These are phyloP conservation scores for Vitis rotundifolia DNA, from an alignment of 164 flowering plant species.

Conservation along the genomic window DNA sequence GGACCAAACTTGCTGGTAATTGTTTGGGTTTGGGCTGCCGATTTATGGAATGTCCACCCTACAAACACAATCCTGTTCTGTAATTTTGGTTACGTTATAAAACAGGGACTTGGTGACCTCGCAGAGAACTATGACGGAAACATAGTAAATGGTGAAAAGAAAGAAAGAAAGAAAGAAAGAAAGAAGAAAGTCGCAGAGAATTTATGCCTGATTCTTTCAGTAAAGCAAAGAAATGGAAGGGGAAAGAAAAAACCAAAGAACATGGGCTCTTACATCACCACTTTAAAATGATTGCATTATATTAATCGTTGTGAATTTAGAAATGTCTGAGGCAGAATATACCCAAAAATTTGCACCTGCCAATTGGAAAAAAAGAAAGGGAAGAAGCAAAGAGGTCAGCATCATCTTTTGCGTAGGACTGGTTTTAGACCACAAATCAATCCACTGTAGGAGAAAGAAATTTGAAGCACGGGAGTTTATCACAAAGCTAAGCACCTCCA, in stretches of 20 bases:
- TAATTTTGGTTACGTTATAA: too few relatives aligned
- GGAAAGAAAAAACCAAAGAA: not conserved
- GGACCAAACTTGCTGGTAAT: too few relatives aligned
- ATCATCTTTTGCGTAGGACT: not conserved
- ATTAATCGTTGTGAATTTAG: not conserved
- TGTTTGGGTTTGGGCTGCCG: too few relatives aligned
- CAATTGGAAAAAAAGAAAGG: too few relatives aligned
- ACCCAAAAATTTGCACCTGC: not conserved
- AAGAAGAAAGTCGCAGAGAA: not conserved
- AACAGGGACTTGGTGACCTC: too few relatives aligned
- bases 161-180: not conserved
- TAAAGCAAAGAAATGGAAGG: too few relatives aligned
- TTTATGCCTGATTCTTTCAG: not conserved
- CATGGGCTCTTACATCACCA: not conserved
- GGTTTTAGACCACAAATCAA: not conserved
- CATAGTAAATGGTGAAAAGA: too few relatives aligned
- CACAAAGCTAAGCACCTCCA: not conserved
- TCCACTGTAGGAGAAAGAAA: not conserved
- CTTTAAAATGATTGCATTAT: not conserved
- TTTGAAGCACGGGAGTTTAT: not conserved
- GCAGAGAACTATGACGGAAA: too few relatives aligned
- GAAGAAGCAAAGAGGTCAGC: not conserved
- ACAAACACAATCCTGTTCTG: too few relatives aligned
- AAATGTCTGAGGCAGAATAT: not conserved
- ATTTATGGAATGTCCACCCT: too few relatives aligned